phyloP scores from a whole-genome alignment of 495 filamentous ascomycete species.

The Alectoria sarmentosa region DNA sequence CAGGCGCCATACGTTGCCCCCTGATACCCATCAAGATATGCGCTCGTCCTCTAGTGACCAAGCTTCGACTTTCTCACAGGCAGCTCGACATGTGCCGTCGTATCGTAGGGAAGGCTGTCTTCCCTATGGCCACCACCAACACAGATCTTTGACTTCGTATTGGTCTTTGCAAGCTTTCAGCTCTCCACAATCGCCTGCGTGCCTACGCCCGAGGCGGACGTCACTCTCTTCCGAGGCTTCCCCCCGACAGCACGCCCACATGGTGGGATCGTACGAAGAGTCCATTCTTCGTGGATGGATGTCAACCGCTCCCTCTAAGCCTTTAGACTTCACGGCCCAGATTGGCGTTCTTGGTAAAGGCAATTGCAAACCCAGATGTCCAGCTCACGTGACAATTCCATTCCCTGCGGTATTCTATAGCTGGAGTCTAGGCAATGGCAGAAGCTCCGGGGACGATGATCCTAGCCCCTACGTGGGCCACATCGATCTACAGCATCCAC shows the following conservation, averaged over 20 bases:
- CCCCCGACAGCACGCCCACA: constrained; percentile 76
- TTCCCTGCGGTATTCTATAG: constrained; percentile 98
- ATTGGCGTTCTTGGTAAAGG: constrained; percentile 90
- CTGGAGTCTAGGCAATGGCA: constrained; percentile 60
- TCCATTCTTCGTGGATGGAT: constrained; percentile 91
- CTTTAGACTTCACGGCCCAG: constrained; percentile 88
- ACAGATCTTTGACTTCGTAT: constrained; percentile 61
- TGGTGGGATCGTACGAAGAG: constrained; percentile 98
- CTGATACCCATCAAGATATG: constrained; percentile 43
- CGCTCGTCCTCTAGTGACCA: constrained; percentile 33
- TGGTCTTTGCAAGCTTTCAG: constrained; percentile 52
- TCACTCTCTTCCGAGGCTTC: constrained; percentile 71
- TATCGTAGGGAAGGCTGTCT: constrained; percentile 48
- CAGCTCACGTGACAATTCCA: constrained; percentile 82
- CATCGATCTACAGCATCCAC: constrained; percentile 74
- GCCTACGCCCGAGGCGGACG: constrained; percentile 54
- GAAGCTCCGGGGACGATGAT: constrained; percentile 58
- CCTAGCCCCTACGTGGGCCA: constrained; percentile 95
- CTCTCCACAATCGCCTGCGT: constrained; percentile 53
- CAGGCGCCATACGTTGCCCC: constrained; percentile 55
- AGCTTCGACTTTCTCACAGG: constrained; percentile 10
- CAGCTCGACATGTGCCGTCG: constrained; percentile 24
- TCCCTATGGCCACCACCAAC: constrained; percentile 62
- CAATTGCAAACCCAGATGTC: constrained; percentile 84
- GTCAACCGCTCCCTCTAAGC: constrained; percentile 93